Base-by-base conservation (phyloP, 2,329 filamentous ascomycete species). In the Lithohypha guttulata region DNA sequence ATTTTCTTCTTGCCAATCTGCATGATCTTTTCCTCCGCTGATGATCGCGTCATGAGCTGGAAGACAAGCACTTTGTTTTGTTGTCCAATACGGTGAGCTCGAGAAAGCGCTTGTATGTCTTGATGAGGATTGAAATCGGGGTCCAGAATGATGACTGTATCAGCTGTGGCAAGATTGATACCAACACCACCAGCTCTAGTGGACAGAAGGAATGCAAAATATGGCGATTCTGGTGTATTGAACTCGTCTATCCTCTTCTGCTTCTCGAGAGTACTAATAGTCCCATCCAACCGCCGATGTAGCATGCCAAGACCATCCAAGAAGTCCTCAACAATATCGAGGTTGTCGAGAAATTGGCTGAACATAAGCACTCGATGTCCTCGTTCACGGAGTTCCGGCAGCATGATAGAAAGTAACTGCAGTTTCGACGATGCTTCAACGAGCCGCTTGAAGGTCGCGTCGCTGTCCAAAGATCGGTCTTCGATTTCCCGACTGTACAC, bases 61-160 rank as follows among this genome's bases (percentile, higher is more conserved):
- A 96, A 94, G 49, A 93, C 93, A 2, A 98, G 70, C 0, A 98
- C 91, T 52, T 93, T 95, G 50, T 91, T 86, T 59, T 86, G 85
- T 60, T 98, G 93, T 0, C 93, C 93, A 47, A 98, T 96, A 18
- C 91, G 81, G 60, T 98, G 91, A 13, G 89, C 91, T 48, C 93
- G 79, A 20, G 89, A 93, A 20, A 98, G 70, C 0, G 91, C 91
- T 59, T 98, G 91, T 27, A 98, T 82, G 54, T 98, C 93, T 60
- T 98, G 91, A 55, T 98, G 91, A 1, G 91, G 91, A 46, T 98
- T 98, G 67, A 93, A 96, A 55, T 98, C 91, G 0, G 85, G 85
- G 52, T 98, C 87, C 49, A 96, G 77, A 49, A 98, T 95, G 48
- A 98, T 95, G 45, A 98, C 93, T 0, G 91, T 98, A 55, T 98